Conservation (phyloP, 106 monocot genomes). For the Phalaenopsis equestris region DNA sequence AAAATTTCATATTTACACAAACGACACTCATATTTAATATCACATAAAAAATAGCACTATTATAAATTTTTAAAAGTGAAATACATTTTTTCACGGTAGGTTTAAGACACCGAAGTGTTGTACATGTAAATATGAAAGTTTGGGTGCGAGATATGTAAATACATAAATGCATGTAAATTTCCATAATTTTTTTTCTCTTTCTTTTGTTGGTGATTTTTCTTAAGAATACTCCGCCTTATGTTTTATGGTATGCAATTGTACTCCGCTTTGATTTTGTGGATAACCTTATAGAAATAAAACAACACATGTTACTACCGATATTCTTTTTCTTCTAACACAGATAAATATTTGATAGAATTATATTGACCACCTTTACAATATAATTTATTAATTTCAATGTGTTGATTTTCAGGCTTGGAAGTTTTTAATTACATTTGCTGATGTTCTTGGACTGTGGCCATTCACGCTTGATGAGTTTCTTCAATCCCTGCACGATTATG, state of each 20-base stretch:
- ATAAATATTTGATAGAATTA: too few species aligned
- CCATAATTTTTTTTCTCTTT: neutral
- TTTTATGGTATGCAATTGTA: neutral
- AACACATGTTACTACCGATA: too few species aligned
- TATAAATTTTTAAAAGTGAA: too few species aligned
- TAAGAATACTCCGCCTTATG: neutral
- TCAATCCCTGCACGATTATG: constrained; percentile 96
- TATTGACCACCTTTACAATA: neutral
- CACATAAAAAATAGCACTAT: too few species aligned
- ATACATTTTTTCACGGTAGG: too few species aligned
- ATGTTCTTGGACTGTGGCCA: constrained; percentile 74
- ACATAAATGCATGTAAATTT: too few species aligned
- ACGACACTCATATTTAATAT: too few species aligned
- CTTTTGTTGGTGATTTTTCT: neutral
- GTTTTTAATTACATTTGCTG: constrained; percentile 91
- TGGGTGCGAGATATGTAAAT: too few species aligned
- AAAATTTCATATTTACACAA: too few species aligned
- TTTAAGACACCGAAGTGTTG: too few species aligned
- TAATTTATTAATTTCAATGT: neutral
- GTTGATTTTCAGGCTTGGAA: constrained; percentile 75
- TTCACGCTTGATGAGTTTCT: constrained; percentile 92
- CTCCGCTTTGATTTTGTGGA: neutral
- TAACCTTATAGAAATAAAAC: neutral
- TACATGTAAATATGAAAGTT: too few species aligned
- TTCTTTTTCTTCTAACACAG: too few species aligned